Percentiles rank a stretch among this genome's conserved stretches.
These are phyloP conservation scores for Leptographium wingfieldii DNA, from an alignment of 2,329 filamentous ascomycete species.

Conservation along the genomic window DNA sequence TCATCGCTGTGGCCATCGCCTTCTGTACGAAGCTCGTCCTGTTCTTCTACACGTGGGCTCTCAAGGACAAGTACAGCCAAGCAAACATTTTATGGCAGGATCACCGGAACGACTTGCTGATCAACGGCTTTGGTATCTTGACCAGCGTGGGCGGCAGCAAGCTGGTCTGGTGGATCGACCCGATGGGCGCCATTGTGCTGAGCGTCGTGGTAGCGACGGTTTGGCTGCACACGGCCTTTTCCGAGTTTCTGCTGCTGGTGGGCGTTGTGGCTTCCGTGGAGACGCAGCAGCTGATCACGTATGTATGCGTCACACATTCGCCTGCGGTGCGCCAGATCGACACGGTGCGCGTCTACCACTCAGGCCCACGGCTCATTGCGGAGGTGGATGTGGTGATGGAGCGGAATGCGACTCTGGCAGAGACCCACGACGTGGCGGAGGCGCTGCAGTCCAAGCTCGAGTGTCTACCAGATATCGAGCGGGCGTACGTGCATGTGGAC, in stretches of 20 bases:
- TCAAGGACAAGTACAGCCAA: conserved; percentile 85
- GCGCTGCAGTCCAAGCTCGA: conserved; percentile 90
- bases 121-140: conserved; percentile 87
- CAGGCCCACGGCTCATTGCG: conserved; percentile 75
- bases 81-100: conserved; percentile 91
- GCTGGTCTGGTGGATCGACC: conserved; percentile 89
- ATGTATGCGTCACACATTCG: conserved; percentile 89
- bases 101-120: conserved; percentile 91
- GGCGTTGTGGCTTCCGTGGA: conserved; percentile 77
- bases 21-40: conserved; percentile 73
- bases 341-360: conserved; percentile 89
- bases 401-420: conserved; percentile 54
- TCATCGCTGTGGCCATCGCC: conserved; percentile 73
- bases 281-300: conserved; percentile 88
- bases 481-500: conserved; percentile 93
- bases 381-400: conserved; percentile 97
- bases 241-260: conserved; percentile 82
- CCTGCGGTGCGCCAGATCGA: conserved; percentile 74
- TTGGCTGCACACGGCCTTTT: conserved; percentile 77
- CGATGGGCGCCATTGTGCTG: conserved; percentile 75
- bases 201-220: conserved; percentile 65
- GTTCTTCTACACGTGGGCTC: conserved; percentile 84
- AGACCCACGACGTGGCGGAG: conserved; percentile 88
- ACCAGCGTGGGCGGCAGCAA: conserved; percentile 87
- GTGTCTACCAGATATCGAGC: conserved; percentile 78